Conservation (phyloP, 768 basidiomycete species). For the Cantharellus anzutake region DNA sequence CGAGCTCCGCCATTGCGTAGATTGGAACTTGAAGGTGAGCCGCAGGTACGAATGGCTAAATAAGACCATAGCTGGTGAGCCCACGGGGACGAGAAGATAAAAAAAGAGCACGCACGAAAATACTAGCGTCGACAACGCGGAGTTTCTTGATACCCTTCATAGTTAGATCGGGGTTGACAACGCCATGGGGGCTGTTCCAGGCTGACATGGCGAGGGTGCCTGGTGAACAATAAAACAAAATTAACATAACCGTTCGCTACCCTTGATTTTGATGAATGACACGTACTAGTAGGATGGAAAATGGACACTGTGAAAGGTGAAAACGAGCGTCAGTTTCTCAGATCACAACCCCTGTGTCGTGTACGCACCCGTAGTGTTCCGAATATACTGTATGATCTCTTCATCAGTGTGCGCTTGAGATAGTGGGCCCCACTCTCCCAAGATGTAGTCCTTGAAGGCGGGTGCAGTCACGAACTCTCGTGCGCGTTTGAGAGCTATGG, state of each 20-base stretch:
- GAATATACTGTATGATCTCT: neutral
- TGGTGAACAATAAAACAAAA: neutral
- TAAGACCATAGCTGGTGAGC: too few relatives aligned
- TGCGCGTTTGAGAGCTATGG: neutral
- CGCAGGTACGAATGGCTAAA: neutral
- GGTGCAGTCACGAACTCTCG: neutral
- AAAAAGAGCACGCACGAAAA: conserved; percentile 10
- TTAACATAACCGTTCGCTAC: too few relatives aligned
- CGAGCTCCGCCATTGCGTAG: neutral
- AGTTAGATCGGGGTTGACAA: conserved; percentile 24
- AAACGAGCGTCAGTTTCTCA: too few relatives aligned
- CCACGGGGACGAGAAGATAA: neutral
- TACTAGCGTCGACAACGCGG: conserved; percentile 28
- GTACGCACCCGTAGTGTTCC: neutral
- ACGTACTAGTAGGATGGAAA: too few relatives aligned
- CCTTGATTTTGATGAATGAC: too few relatives aligned
- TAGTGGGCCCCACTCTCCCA: neutral
- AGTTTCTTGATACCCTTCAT: conserved; percentile 27
- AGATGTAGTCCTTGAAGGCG: neutral
- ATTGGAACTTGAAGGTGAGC: neutral
- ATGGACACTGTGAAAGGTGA: too few relatives aligned
- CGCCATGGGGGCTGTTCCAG: conserved; percentile 12
- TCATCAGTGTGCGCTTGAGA: neutral
- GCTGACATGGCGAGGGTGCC: neutral
- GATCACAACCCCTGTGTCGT: neutral